Evolutionary conservation across 768 basidiomycete species (phyloP).

Genomic region (Termitomyces heimii): DNA sequence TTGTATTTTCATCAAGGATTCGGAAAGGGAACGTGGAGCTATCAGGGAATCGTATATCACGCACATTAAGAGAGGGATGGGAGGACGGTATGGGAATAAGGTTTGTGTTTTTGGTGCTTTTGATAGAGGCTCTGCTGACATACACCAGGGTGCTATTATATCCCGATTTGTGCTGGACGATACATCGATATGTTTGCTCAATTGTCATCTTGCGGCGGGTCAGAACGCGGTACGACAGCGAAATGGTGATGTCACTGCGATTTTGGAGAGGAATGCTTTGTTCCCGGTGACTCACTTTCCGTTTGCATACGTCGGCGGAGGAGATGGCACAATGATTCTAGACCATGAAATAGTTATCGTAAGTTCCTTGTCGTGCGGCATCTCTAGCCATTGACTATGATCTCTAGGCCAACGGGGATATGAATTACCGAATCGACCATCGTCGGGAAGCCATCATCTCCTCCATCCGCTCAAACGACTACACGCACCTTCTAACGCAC

Average conservation of each 20-base stretch:
- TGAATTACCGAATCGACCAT: slow-evolving; percentile 97
- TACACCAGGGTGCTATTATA: slow-evolving; percentile 77
- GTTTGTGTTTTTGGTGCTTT: slow-evolving; percentile 30
- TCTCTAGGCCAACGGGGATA: slow-evolving; percentile 76
- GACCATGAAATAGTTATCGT: slow-evolving; percentile 96
- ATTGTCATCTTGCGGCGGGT: slow-evolving; percentile 96
- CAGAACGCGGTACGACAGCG: slow-evolving; percentile 77
- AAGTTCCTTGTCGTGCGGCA: slow-evolving; percentile 21
- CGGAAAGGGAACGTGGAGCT: slow-evolving; percentile 38
- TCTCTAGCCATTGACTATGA: background rate
- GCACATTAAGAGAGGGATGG: slow-evolving; percentile 88
- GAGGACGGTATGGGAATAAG: slow-evolving; percentile 94
- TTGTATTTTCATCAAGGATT: slow-evolving; percentile 67
- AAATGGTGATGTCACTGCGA: slow-evolving; percentile 82
- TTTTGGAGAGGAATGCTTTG: slow-evolving; percentile 76
- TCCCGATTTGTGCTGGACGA: slow-evolving; percentile 87
- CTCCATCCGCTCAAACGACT: slow-evolving; percentile 62
- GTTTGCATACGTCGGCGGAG: slow-evolving; percentile 78
- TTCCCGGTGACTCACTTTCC: slow-evolving; percentile 54
- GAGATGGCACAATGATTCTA: slow-evolving; percentile 87
- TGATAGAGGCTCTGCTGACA: background rate
- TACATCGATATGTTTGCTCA: slow-evolving; percentile 91
- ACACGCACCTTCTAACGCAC: slow-evolving; percentile 56
- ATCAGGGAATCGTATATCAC: slow-evolving; percentile 71
- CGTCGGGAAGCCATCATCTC: slow-evolving; percentile 78